Conservation (phyloP, 2,329 filamentous ascomycete genomes). For the Aureobasidium lini region DNA sequence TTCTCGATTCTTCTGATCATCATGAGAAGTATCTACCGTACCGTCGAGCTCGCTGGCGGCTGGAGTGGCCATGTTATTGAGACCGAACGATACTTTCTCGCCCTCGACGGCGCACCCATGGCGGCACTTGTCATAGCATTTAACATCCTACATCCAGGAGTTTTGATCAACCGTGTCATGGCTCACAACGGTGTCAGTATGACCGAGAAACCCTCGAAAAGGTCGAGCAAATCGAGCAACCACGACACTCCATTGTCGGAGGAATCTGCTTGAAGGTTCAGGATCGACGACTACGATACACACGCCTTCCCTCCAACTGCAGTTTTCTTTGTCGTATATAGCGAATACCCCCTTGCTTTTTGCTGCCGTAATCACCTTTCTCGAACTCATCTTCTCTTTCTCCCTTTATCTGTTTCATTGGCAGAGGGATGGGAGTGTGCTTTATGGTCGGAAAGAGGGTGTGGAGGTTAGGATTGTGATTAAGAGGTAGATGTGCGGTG, state of each 20-base stretch:
- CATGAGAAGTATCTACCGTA: slow-evolving; percentile 57
- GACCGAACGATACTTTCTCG: slow-evolving; percentile 39
- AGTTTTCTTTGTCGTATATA: too few relatives aligned
- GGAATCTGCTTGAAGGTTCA: too few relatives aligned
- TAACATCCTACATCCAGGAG: slow-evolving; percentile 42
- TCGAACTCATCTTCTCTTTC: too few relatives aligned
- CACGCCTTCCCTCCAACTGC: too few relatives aligned
- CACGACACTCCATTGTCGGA: too few relatives aligned
- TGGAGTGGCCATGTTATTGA: slow-evolving; percentile 53
- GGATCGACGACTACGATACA: too few relatives aligned
- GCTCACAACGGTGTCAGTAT: not conserved
- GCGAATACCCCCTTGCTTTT: too few relatives aligned
- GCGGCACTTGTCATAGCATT: slow-evolving; percentile 37
- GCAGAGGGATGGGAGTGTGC: not conserved
- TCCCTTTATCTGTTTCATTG: not conserved
- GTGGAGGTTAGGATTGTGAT: not conserved
- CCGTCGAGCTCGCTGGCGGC: slow-evolving; percentile 58
- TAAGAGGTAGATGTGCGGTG: not conserved
- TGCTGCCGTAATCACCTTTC: too few relatives aligned
- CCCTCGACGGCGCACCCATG: slow-evolving; percentile 49
- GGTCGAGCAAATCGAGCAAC: too few relatives aligned
- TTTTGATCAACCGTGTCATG: slow-evolving; percentile 11
- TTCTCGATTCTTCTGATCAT: slow-evolving; percentile 41
- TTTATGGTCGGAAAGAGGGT: not conserved
- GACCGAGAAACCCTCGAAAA: not conserved